Base-by-base conservation (phyloP, 1,284 basidiomycete species). In the Puccinia hordei region DNA sequence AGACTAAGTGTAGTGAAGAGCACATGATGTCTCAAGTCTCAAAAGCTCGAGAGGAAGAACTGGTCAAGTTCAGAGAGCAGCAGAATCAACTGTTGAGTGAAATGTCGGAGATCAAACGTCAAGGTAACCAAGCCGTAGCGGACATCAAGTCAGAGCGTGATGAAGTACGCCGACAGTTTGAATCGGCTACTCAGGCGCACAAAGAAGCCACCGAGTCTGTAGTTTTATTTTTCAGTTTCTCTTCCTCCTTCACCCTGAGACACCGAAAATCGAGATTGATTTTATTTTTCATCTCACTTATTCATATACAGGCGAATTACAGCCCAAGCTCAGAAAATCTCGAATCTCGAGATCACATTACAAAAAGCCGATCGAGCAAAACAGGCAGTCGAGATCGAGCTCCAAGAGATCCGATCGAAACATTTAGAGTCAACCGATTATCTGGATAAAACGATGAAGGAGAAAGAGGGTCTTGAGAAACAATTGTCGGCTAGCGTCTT, bases 1-100 rank as follows among this genome's bases (percentile, higher is more conserved):
- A 91, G 75, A 92, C 92, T 6, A 96, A 95, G 86, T 90, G 91
- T 0, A 92, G 90, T 27, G 95, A 97, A 85, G 94, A 95, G 84
- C 91, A 90, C 46, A 91, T 92, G 80, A 90, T 92, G 33, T 90
- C 89, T 71, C 93, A 97, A 85, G 92, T 90, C 1, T 93, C 94
- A 86, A 92, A 91, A 85, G 92, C 92, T 86, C 93, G 92, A 84
- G 94, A 96, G 83, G 89, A 90, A 63, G 95, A 98, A 85, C 89
- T 97, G 24, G 86, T 87, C 0, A 88, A 90, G 38, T 87, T 98
- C 13, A 91, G 95, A n/a, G 86, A 86, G 13, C 91, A 94, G 84
- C 89, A 90, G 49, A 84, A 86, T 49, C 83, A 84, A 74, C 83
- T 85, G 75, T 84, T 82, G 61, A 85, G 84, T 79, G 73, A 85